Evolutionary conservation across 495 filamentous ascomycete genomes (phyloP).

Genomic region (Terfezia claveryi): DNA sequence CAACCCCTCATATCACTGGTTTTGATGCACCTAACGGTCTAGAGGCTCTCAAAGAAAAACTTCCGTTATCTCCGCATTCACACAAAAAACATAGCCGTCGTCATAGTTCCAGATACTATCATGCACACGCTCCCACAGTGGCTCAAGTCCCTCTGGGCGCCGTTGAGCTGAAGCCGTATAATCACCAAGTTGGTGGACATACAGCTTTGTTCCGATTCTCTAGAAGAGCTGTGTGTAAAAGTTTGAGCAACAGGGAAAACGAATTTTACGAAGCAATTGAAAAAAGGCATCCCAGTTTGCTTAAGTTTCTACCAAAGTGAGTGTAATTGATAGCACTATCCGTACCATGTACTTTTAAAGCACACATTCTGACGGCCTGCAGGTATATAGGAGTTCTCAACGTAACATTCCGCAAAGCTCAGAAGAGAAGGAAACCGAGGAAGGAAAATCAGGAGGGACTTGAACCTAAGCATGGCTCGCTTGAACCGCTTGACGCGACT

Average conservation of each 20-base stretch:
- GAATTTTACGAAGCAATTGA: slow-evolving; percentile 97
- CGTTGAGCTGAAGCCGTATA: slow-evolving; percentile 89
- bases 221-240: slow-evolving; percentile 84
- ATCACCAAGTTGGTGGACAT: slow-evolving; percentile 91
- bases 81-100: slow-evolving; percentile 15
- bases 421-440: slow-evolving; percentile 25
- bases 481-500: slow-evolving; percentile 5
- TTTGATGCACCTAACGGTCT: slow-evolving; percentile 14
- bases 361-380: slow-evolving; percentile 9
- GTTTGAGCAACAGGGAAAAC: slow-evolving; percentile 90
- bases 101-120: neutral
- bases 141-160: slow-evolving; percentile 51
- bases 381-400: slow-evolving; percentile 96
- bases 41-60: slow-evolving; percentile 18
- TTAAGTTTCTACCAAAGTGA: slow-evolving; percentile 81
- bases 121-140: slow-evolving; percentile 19
- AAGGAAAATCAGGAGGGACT: slow-evolving; percentile 3
- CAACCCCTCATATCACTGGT: slow-evolving; percentile 22
- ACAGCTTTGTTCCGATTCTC: slow-evolving; percentile 93
- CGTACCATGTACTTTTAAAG: neutral
- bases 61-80: slow-evolving; percentile 15
- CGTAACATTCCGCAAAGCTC: slow-evolving; percentile 77
- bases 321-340: slow-evolving; percentile 16
- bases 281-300: slow-evolving; percentile 62
- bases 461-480: neutral